phyloP scores from a whole-genome alignment of 345 rosid genomes.

The Eucalyptus virginea region DNA sequence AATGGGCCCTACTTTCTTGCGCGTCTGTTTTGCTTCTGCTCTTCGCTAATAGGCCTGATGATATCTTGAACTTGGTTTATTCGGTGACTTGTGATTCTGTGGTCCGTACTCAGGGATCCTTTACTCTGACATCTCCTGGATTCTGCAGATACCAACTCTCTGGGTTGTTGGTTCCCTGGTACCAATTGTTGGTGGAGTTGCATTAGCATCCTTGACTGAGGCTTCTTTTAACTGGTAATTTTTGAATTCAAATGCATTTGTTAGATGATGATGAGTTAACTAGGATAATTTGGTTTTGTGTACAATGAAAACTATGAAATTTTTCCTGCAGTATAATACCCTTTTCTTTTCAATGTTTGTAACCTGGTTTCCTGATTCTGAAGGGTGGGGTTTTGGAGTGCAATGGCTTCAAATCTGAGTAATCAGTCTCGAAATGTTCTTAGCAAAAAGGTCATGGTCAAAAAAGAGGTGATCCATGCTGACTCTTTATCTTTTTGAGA shows the following conservation, averaged over 20 bases:
- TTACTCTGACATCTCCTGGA: background rate
- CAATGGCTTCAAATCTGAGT: slow-evolving; percentile 86
- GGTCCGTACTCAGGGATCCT: background rate
- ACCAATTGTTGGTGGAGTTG: slow-evolving; percentile 96
- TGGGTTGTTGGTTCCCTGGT: slow-evolving; percentile 89
- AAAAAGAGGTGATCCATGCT: slow-evolving; percentile 63
- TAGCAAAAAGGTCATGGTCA: slow-evolving; percentile 95
- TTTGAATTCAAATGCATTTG: background rate
- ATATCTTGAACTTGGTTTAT: background rate
- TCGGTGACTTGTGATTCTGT: background rate
- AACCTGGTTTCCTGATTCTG: background rate
- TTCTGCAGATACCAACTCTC: slow-evolving; percentile 56
- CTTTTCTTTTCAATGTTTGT: background rate
- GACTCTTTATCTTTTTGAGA: background rate
- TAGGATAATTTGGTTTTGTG: background rate
- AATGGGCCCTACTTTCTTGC: background rate
- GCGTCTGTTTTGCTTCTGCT: background rate
- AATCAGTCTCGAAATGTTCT: slow-evolving; percentile 87
- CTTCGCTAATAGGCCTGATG: background rate
- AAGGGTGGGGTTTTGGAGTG: slow-evolving; percentile 90
- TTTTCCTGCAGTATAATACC: background rate
- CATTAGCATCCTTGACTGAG: slow-evolving; percentile 87
- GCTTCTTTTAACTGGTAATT: slow-evolving; percentile 89
- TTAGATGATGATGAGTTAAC: background rate
- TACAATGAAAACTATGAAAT: background rate